phyloP scores from a whole-genome alignment of 352 stramenopile species.

The Pythium utonaiense region DNA sequence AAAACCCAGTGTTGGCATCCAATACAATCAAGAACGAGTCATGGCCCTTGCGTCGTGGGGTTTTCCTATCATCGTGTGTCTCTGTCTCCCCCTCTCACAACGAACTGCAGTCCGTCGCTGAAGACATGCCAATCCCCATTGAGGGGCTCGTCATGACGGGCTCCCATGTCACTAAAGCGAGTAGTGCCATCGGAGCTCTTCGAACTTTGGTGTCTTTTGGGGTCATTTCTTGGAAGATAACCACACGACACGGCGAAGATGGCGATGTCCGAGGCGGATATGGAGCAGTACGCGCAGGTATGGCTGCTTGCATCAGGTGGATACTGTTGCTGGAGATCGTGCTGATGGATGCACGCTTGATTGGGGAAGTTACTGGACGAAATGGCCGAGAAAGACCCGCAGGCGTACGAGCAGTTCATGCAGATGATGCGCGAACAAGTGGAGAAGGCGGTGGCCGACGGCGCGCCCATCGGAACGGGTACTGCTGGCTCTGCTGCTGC shows the following conservation, averaged over 20 bases:
- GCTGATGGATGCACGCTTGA: neutral
- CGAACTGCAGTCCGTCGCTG: neutral
- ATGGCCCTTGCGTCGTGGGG: slow-evolving; percentile 1
- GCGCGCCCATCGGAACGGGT: neutral
- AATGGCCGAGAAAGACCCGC: slow-evolving; percentile 62
- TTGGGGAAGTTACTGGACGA: slow-evolving; percentile 59
- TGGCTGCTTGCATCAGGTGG: neutral
- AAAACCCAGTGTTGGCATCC: slow-evolving; percentile 36
- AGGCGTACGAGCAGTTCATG: slow-evolving; percentile 63
- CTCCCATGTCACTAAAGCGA: no score
- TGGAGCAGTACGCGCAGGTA: slow-evolving; percentile 79
- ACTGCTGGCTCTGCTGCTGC: slow-evolving; percentile 7
- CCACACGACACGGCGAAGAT: neutral
- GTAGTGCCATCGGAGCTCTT: no score
- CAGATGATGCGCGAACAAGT: slow-evolving; percentile 61
- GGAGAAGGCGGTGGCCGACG: slow-evolving; percentile 22
- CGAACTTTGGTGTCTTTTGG: slow-evolving; percentile 17
- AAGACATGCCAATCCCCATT: neutral
- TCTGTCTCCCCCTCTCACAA: slow-evolving; percentile 12
- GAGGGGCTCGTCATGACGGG: no score
- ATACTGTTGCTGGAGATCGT: neutral
- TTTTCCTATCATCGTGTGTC: neutral
- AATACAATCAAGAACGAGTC: slow-evolving; percentile 50
- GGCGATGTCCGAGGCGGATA: slow-evolving; percentile 51
- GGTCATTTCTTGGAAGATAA: neutral